A percentile compares a stretch with the other conserved stretches of the same genome.
These are phyloP conservation scores for Alternaria burnsii DNA, from an alignment of 2,329 filamentous ascomycete species.

Conservation along the genomic window DNA sequence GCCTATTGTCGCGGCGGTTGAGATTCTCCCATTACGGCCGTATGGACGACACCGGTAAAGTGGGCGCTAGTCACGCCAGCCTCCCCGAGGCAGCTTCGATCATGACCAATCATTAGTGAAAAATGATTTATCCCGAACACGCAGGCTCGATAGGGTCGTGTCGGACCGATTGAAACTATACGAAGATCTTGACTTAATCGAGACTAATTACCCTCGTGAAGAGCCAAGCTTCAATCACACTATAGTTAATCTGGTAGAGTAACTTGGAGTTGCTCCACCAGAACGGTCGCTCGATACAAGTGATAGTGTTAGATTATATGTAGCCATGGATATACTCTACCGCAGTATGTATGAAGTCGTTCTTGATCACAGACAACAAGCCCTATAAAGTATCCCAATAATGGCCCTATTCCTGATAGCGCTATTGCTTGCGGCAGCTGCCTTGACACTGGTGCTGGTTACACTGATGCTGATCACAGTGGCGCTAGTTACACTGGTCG, in stretches of 20 bases:
- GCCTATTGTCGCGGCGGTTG: too few species aligned
- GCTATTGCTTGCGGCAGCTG: slow-evolving; percentile 7
- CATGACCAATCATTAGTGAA: too few species aligned
- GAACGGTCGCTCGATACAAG: not conserved
- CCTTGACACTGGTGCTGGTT: not conserved
- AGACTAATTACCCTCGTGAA: not conserved
- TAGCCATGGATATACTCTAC: not conserved
- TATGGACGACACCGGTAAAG: too few species aligned
- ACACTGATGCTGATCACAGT: not conserved
- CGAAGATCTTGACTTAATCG: not conserved
- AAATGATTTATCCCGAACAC: too few species aligned
- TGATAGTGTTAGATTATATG: not conserved
- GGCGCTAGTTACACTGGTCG: not conserved
- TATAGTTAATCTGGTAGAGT: not conserved
- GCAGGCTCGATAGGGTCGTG: too few species aligned
- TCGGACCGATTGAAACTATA: accelerated
- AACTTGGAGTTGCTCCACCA: not conserved
- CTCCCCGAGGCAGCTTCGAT: too few species aligned
- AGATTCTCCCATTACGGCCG: too few species aligned
- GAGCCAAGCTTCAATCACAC: not conserved
- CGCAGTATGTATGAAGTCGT: not conserved
- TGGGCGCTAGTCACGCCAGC: too few species aligned
- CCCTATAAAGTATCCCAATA: not conserved
- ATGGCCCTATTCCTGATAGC: not conserved
- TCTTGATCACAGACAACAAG: not conserved